Percentiles rank a stretch among this genome's conserved stretches.
These are phyloP conservation scores for Mrakiaceae sp. DNA, from an alignment of 1,284 basidiomycete genomes.

Conservation along the genomic window DNA sequence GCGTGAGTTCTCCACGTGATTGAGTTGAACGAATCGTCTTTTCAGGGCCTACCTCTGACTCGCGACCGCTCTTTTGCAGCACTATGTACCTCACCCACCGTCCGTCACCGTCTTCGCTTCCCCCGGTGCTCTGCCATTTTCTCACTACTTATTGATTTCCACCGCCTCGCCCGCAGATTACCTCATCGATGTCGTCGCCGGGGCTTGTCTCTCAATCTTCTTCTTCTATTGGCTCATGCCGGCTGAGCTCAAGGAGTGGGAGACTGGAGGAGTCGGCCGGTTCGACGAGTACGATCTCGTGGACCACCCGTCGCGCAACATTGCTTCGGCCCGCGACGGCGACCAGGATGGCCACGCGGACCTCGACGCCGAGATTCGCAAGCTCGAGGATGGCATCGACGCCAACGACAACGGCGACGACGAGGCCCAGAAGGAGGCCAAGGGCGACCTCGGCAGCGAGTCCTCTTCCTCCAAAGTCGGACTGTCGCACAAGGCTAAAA, in stretches of 20 bases:
- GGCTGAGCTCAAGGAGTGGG: conserved; percentile 52
- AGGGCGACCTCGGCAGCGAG: too few relatives aligned
- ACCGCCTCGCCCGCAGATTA: conserved; percentile 48
- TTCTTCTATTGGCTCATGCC: conserved; percentile 85
- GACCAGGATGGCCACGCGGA: conserved; percentile 19
- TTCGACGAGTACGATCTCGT: conserved; percentile 29
- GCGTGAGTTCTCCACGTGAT: conserved; percentile 31
- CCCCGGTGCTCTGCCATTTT: too few relatives aligned
- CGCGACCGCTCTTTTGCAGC: conserved; percentile 37
- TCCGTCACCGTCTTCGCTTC: too few relatives aligned
- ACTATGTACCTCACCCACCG: conserved; percentile 82
- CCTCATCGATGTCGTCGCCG: conserved; percentile 90
- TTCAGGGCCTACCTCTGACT: not conserved
- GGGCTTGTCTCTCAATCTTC: conserved; percentile 75
- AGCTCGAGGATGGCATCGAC: conserved; percentile 26
- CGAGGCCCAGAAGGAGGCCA: too few relatives aligned
- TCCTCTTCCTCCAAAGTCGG: too few relatives aligned
- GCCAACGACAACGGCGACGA: not conserved
- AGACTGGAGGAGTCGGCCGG: conserved; percentile 18
- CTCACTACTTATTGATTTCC: too few relatives aligned
- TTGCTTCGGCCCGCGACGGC: not conserved
- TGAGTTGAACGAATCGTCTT: too few relatives aligned
- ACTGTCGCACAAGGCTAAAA: too few relatives aligned
- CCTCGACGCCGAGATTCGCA: conserved; percentile 35
- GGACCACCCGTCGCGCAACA: conserved; percentile 1